Percentiles rank a stretch among this genome's conserved stretches.
Conservation (phyloP, 257 asterid species). For the Nicotiana benthamiana region DNA sequence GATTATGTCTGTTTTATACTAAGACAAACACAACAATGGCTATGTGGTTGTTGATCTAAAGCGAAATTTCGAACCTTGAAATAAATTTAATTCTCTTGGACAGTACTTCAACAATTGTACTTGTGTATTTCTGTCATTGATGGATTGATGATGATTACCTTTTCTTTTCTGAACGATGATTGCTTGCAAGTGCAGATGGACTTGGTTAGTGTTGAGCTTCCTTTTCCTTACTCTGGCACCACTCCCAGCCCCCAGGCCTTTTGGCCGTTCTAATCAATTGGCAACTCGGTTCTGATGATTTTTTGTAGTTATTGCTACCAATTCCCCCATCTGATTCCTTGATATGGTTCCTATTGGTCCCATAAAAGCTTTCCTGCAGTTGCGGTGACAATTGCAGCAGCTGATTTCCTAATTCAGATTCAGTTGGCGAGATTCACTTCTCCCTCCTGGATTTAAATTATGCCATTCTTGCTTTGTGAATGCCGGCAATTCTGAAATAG, state of each 20-base stretch:
- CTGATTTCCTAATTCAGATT: not conserved
- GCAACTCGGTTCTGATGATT: not conserved
- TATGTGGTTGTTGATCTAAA: not conserved
- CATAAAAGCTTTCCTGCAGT: not conserved
- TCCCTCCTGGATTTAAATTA: not conserved
- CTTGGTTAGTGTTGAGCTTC: not conserved
- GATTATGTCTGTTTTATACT: not conserved
- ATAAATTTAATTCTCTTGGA: not conserved
- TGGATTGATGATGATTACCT: not conserved
- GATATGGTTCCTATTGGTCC: not conserved
- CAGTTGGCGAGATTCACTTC: constrained; percentile 1
- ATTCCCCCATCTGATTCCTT: not conserved
- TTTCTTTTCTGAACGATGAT: not conserved
- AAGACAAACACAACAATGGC: not conserved
- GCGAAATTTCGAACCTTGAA: not conserved
- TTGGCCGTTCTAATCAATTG: not conserved
- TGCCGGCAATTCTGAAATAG: not conserved
- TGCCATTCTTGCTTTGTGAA: not conserved
- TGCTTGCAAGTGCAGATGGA: not conserved
- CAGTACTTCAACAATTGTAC: not conserved
- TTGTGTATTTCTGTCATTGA: not conserved
- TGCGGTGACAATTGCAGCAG: not conserved
- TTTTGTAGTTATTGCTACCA: not conserved
- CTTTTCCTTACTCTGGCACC: not conserved
- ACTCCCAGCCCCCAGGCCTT: not conserved